Conservation (phyloP, 192 early-diverging fungal species). For the Backusella mclennaniae region DNA sequence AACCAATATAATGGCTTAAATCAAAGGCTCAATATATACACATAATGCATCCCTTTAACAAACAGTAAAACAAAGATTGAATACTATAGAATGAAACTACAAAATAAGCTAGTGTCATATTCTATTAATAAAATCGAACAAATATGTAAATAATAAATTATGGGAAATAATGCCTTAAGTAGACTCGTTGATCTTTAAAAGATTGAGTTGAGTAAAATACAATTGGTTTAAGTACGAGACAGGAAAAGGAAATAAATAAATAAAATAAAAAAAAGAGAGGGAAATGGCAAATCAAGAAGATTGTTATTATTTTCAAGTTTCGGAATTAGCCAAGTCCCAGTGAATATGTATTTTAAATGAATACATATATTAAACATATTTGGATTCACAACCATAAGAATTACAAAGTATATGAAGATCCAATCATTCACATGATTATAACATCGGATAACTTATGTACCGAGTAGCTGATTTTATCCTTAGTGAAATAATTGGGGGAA, state of each 20-base stretch:
- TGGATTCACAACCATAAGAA: background rate
- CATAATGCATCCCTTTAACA: background rate
- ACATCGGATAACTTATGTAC: background rate
- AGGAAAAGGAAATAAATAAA: slow-evolving; percentile 5
- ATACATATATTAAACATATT: background rate
- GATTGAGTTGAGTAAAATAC: background rate
- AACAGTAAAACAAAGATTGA: background rate
- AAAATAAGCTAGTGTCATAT: background rate
- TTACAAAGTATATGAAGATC: background rate
- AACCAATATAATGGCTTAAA: background rate
- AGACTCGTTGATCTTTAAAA: background rate
- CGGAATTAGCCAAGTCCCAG: background rate
- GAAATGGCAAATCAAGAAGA: background rate
- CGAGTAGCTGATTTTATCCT: background rate
- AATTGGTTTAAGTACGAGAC: background rate
- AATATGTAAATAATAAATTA: background rate
- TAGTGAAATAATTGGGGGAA: background rate
- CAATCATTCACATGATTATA: background rate
- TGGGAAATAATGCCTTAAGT: background rate
- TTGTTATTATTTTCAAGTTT: background rate
- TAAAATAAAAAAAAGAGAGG: background rate
- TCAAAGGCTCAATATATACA: background rate
- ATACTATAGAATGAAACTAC: background rate
- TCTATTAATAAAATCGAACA: background rate
- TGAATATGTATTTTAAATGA: background rate